Evolutionary conservation across 768 basidiomycete species (phyloP), one percentile per base, ranked within the genome.

Genomic region (Wakefieldia striispora): DNA sequence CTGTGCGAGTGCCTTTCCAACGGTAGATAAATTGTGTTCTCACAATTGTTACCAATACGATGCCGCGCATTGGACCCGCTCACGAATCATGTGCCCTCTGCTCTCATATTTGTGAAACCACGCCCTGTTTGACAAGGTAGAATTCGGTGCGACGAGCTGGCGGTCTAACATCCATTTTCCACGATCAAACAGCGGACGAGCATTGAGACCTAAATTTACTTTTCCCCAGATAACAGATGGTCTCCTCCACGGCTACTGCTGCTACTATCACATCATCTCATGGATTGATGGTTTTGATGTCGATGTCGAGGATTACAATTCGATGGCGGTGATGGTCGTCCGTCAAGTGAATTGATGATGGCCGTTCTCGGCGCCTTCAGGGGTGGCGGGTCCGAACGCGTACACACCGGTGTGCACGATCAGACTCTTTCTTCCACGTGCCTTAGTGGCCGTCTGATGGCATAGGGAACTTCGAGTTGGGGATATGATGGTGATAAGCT

Each of bases 221-320:
- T 39, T 44, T 40, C 31, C 12, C 40, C 45, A 29, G 9, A 14
- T 12, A 43, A 31, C 44, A 45, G 36, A 4, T 33, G 40, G 38
- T 47, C 16, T 16, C 29, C 26, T 17, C 20, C 33, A 33, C 14
- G 13, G 33, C 14, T n/a, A n/a, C n/a, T 13, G 31, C 10, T 21
- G 35, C 21, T 47, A 34, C 29, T 16, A 43, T 51, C 29, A 38
- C 35, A 31, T 46, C 7, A 42, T 45, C 16, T 21, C 31, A 13
- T 17, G 2, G n/a, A 38, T 44, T 58, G 45, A 58, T 50, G 31
- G 29, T 14, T 10, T 33, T 59, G 49, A 58, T 60, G 53, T 43
- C 40, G 45, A 57, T 26, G 41, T 37, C 33, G 23, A 49, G 19
- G 23, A 3, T 3, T 29, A 59, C 51, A 35, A 40, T 36, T 13